Base-by-base conservation (phyloP, 2,329 filamentous ascomycete species). In the Neodidymelliopsis sp. region DNA sequence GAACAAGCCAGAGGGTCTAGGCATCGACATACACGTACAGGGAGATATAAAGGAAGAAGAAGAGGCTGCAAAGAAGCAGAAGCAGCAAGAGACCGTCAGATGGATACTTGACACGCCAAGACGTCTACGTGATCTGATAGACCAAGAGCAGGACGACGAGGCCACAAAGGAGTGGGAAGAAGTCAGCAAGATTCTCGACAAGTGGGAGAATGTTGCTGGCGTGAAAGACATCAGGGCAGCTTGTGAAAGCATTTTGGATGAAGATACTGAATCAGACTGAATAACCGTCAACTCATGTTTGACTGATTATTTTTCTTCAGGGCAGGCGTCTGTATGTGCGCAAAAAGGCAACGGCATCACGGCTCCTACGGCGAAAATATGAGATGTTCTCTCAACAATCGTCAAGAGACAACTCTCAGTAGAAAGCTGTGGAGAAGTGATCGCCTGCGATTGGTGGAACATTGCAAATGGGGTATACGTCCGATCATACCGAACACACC, bases 91-190 rank as follows among this genome's bases (percentile, higher is more conserved):
- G 60, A 77, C 87, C 6, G 88, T 87, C 4, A 75, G 74, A 47
- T 84, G 86, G 74, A 84, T 85, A 6, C 69, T 91, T 6, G 81
- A 78, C 5, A 81, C 83, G 3, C 87, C 87, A 29, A 79, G 78
- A 24, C 77, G 82, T 59, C 66, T 93, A 53, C 78, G 81, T 51
- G 66, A 65, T 24, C 73, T 91, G 51, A 77, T 88, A 11, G 74
- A 71, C 7, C 79, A 84, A 39, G 88, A 86, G 20, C 82, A 79
- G 57, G 63, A 77, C 24, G 81, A 85, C 15, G 84, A 86, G 50
- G 88, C 88, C 2, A 79, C 77, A 59, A 63, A 65, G 16, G 77
- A 82, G 22, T 82, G 78, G 78, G 65, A 74, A 12, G 62, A 69
- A 22, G 71, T 79, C 4, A 60, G 62, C 24, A 57, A 53, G 24